Base-by-base conservation (phyloP, 768 basidiomycete genomes). In the Tylopilus rubrobrunneus region DNA sequence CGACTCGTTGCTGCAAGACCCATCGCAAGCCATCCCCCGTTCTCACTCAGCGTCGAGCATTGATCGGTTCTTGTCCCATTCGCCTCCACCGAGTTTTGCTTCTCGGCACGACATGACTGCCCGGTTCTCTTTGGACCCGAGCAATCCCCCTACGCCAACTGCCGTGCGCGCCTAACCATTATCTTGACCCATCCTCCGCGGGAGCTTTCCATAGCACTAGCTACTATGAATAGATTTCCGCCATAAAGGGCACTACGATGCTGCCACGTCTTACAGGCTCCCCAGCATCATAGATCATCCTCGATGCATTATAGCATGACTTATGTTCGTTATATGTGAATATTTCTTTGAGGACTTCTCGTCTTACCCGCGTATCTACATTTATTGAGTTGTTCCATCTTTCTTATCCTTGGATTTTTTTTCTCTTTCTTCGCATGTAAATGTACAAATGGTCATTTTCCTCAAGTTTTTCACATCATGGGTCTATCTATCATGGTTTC, bases 41-140 rank as follows among this genome's bases (percentile, higher is more conserved):
- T 73, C 76, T 39, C 74, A 73, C 7, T 83, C 82, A 15, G 76
- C 74, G 3, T 82, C 83, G 31, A 82, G 78, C 60, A 70, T 86
- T 11, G 81, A 82, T 55, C 79, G 76, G 29, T 72, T 78, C 50
- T 66, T 71, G 67, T 52, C 76, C 58, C 43, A 68, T 57, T 49
- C 64, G 64, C 57, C 74, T 59, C 65, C 66, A 34, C 64, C 57
- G 46, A 61, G 49, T 29, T 71, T 63, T 49, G 62, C 34, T 55
- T 63, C 48, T 49, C 58, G 44, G 57, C 66, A 41, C 31, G 58
- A 62, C 47, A 1, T 55, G 37, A 62, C 63, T 45, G 56, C 62
- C 41, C 68, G 66, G 19, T 73, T 69, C 34, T 49, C 63, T 37
- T 46, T 31, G 36, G 61, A 59, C 27, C 56, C 70, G 49, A 63